A percentile compares a stretch with the other conserved stretches of the same genome.
phyloP scores from a whole-genome alignment of 1,139 yeast genomes.

The Hemisphaericaspora subhashii region DNA sequence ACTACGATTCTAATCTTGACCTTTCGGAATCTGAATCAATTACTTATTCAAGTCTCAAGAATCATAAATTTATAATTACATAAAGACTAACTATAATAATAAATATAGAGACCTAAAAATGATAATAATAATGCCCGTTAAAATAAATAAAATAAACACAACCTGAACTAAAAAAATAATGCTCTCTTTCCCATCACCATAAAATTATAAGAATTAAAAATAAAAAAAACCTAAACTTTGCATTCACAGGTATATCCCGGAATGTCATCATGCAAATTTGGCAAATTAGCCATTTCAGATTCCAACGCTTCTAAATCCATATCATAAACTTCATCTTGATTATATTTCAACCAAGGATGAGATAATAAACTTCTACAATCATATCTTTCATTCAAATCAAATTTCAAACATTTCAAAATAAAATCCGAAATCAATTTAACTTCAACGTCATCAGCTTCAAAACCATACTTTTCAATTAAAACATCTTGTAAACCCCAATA shows the following conservation, averaged over 20 bases:
- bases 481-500: slow-evolving; percentile 71
- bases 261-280: slow-evolving; percentile 11
- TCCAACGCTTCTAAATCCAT: neutral
- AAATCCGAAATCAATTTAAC: slow-evolving; percentile 34
- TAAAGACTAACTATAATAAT: neutral
- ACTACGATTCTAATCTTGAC: slow-evolving; percentile 30
- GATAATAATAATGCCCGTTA: slow-evolving; percentile 3
- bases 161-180: slow-evolving; percentile 1
- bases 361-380: slow-evolving; percentile 42
- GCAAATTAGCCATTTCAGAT: slow-evolving; percentile 5
- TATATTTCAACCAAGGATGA: slow-evolving; percentile 43
- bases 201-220: neutral
- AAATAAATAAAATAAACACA: slow-evolving; percentile 3
- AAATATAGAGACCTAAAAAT: too few relatives aligned
- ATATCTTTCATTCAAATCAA: slow-evolving; percentile 35
- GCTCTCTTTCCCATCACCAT: too few relatives aligned
- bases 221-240: slow-evolving; percentile 1
- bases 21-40: slow-evolving; percentile 16
- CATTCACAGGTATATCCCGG: slow-evolving; percentile 28
- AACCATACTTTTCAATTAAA: slow-evolving; percentile 55
- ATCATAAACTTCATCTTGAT: slow-evolving; percentile 15
- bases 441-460: slow-evolving; percentile 33
- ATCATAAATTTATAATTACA: slow-evolving; percentile 7
- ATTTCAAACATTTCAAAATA: slow-evolving; percentile 37
- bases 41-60: slow-evolving; percentile 6